Conservation (phyloP, 2,329 filamentous ascomycete genomes). For the Myotisia sp. region DNA sequence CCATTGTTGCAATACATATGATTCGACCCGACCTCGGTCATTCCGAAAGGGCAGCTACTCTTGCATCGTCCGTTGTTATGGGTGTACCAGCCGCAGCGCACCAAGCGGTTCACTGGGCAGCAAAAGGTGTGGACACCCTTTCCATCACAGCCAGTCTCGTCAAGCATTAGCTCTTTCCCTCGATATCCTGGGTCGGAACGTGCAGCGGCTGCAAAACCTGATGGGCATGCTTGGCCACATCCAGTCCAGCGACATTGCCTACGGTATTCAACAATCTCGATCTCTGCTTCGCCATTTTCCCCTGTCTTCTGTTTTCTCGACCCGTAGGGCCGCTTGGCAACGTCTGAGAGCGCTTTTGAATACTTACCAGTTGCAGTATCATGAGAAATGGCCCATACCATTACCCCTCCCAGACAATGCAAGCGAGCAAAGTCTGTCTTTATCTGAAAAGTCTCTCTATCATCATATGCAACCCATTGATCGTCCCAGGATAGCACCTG, state of each 20-base stretch:
- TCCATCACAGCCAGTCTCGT: slow-evolving; percentile 2
- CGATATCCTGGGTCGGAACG: slow-evolving; percentile 1
- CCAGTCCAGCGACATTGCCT: slow-evolving; percentile 2
- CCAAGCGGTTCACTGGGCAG: neutral
- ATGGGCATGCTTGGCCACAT: neutral
- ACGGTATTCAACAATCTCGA: neutral
- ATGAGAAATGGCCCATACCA: slow-evolving; percentile 13
- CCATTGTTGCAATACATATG: slow-evolving; percentile 3
- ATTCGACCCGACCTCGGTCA: slow-evolving; percentile 4
- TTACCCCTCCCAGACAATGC: slow-evolving; percentile 17
- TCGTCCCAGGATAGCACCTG: slow-evolving; percentile 25
- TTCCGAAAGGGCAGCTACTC: neutral
- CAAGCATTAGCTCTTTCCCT: slow-evolving; percentile 3
- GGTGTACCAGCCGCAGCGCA: neutral
- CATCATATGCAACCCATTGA: slow-evolving; percentile 33
- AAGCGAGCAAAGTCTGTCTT: slow-evolving; percentile 24
- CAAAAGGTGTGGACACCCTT: slow-evolving; percentile 1
- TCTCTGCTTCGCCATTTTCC: neutral
- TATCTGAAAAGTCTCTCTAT: slow-evolving; percentile 22
- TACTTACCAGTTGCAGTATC: slow-evolving; percentile 5
- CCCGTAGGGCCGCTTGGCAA: neutral
- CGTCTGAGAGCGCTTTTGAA: neutral
- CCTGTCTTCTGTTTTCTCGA: neutral
- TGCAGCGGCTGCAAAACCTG: neutral
- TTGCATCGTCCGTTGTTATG: slow-evolving; percentile 1